Conservation (phyloP, 768 basidiomycete species). For the Termitomyces sp. region DNA sequence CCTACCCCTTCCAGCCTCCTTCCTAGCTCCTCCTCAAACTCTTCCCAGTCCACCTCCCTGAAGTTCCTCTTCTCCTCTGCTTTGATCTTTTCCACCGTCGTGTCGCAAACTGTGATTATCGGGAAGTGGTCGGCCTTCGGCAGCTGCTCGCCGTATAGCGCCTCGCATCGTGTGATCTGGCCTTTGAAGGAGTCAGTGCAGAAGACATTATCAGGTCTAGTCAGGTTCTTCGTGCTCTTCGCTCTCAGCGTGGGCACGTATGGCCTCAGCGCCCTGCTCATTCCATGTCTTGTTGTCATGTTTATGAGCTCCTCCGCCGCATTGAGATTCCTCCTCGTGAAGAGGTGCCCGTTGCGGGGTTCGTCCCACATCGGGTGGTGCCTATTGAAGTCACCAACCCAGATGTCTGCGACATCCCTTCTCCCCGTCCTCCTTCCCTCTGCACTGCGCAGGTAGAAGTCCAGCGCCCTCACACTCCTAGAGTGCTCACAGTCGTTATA, state of each 20-base stretch:
- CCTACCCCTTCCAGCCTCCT: too few relatives aligned
- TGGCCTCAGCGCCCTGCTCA: too few relatives aligned
- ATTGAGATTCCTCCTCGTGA: conserved; percentile 24
- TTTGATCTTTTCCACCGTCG: too few relatives aligned
- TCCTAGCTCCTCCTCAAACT: too few relatives aligned
- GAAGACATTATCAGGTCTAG: conserved; percentile 43
- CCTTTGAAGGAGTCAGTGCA: conserved; percentile 11
- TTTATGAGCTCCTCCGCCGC: conserved; percentile 26
- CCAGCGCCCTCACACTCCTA: conserved; percentile 12
- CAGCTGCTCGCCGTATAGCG: conserved; percentile 10
- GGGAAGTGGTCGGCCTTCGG: conserved; percentile 38
- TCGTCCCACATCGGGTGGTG: conserved; percentile 41
- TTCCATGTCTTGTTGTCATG: too few relatives aligned
- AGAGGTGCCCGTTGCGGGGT: conserved; percentile 26
- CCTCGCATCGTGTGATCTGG: conserved; percentile 4
- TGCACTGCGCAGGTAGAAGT: background rate
- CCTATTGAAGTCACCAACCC: conserved; percentile 38
- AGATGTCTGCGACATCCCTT: conserved; percentile 4
- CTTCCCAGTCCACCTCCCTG: too few relatives aligned
- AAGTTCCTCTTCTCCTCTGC: too few relatives aligned
- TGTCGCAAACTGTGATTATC: conserved; percentile 25
- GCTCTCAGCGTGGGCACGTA: conserved; percentile 36
- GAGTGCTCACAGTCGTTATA: conserved; percentile 31
- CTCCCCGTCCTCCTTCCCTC: background rate
- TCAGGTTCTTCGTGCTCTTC: conserved; percentile 25